Evolutionary conservation across 495 filamentous ascomycete genomes (phyloP).

Genomic region (Neurospora sp.): DNA sequence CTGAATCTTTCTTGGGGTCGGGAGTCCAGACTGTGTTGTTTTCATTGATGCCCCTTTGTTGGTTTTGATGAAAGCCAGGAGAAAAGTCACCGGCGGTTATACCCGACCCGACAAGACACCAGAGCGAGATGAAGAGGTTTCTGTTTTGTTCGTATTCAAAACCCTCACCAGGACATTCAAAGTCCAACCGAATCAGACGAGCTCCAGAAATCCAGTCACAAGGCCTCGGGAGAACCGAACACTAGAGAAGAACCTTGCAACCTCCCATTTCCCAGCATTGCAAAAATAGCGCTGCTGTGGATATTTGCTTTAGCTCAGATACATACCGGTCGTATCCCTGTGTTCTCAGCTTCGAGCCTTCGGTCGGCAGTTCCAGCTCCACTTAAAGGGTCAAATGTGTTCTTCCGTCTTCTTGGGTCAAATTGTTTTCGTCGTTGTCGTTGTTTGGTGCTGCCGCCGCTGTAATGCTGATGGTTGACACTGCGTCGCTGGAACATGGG

Average conservation of each 20-base stretch:
- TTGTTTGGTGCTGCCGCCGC: too few relatives aligned
- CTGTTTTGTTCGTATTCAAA: neutral
- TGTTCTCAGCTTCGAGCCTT: neutral
- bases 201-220: neutral
- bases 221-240: neutral
- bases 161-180: neutral
- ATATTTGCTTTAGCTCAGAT: neutral
- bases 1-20: neutral
- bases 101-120: neutral
- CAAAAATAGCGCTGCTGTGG: neutral
- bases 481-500: too few relatives aligned
- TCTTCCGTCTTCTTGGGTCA: too few relatives aligned
- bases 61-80: neutral
- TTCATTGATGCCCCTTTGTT: neutral
- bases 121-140: neutral
- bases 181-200: neutral
- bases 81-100: neutral
- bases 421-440: too few relatives aligned
- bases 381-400: too few relatives aligned
- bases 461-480: too few relatives aligned
- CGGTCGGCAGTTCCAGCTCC: neutral
- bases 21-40: neutral
- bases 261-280: neutral
- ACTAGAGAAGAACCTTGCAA: neutral
- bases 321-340: neutral